Conservation (phyloP, 148 eudicot genomes). For the Rhododendron vialii region DNA sequence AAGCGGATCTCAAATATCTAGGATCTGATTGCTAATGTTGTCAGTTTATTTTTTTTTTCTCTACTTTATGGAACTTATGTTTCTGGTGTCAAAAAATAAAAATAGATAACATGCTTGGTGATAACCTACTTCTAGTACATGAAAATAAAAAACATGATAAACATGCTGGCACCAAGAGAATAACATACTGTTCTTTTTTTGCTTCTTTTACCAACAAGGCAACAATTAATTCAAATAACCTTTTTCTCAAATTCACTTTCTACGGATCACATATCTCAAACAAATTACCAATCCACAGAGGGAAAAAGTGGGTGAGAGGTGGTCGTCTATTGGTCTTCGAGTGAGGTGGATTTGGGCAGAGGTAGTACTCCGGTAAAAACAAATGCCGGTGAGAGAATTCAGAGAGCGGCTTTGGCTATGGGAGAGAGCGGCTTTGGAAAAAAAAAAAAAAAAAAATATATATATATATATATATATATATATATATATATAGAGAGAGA, state of each 20-base stretch:
- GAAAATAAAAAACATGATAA: not conserved
- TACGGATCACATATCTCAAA: not conserved
- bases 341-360: not conserved
- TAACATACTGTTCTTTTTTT: not conserved
- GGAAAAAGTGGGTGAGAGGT: not conserved
- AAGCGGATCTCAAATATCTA: not conserved
- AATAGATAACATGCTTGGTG: not conserved
- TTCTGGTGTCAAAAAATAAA: not conserved
- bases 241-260: not conserved
- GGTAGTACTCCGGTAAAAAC: not conserved
- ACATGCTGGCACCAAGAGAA: not conserved
- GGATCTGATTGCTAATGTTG: not conserved
- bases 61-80: not conserved
- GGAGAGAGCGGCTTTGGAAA: not conserved
- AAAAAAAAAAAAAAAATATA: too few relatives aligned
- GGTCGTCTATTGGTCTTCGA: not conserved
- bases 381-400: not conserved
- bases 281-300: not conserved
- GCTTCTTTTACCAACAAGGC: not conserved
- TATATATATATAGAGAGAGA: too few relatives aligned
- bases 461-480: too few relatives aligned
- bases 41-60: not conserved
- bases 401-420: not conserved
- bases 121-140: not conserved
- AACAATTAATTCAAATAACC: too few relatives aligned